Evolutionary conservation across 2,329 filamentous ascomycete species (phyloP).

Genomic region (Decorospora gaudefroyi): DNA sequence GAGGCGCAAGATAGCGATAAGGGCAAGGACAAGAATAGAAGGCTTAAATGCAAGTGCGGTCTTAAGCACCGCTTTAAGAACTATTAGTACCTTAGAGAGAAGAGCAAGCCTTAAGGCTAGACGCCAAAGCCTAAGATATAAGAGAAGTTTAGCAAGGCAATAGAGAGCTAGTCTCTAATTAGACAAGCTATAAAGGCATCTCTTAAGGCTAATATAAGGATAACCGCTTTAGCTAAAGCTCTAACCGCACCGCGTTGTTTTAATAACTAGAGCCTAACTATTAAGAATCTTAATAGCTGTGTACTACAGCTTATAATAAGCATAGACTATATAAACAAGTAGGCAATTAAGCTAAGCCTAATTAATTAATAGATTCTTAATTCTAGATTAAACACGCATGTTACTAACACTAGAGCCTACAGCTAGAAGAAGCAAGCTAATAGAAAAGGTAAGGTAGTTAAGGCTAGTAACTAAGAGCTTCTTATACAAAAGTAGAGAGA

Average conservation of each 20-base stretch:
- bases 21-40: too few relatives aligned
- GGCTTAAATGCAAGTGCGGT: too few relatives aligned
- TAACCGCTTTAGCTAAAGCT: background rate
- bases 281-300: conserved; percentile 1
- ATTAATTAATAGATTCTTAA: conserved; percentile 10
- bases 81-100: too few relatives aligned
- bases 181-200: conserved; percentile 5
- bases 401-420: too few relatives aligned
- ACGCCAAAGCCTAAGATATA: conserved; percentile 6
- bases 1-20: too few relatives aligned
- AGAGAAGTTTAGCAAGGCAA: conserved; percentile 5
- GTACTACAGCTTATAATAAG: conserved; percentile 5
- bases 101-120: conserved; percentile 5
- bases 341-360: conserved; percentile 5
- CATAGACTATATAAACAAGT: conserved; percentile 8
- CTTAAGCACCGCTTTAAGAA: too few relatives aligned
- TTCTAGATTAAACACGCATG: conserved; percentile 8
- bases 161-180: conserved; percentile 4
- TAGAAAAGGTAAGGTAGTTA: too few relatives aligned
- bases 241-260: background rate
- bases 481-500: background rate
- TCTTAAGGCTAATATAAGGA: conserved; percentile 1
- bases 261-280: conserved; percentile 1
- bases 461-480: too few relatives aligned
- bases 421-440: too few relatives aligned